phyloP scores from a whole-genome alignment of 306 rosid species.

The Cucumis hystrix region DNA sequence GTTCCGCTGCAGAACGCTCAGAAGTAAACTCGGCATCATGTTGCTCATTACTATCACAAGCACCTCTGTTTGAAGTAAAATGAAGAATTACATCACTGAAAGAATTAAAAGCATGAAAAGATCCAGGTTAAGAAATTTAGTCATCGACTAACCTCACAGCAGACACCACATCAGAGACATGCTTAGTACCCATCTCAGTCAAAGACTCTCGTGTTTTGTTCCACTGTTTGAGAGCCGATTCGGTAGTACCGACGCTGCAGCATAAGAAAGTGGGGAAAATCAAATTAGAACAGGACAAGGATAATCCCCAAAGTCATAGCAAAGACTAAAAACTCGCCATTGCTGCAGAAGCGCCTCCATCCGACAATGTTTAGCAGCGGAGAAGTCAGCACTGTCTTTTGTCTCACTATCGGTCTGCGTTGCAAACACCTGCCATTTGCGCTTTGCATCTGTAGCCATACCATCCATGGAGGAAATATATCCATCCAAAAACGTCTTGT shows the following conservation, averaged over 20 bases:
- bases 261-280: neutral
- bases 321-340: slow-evolving; percentile 23
- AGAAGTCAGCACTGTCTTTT: slow-evolving; percentile 58
- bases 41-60: slow-evolving; percentile 43
- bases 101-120: neutral
- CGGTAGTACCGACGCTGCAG: slow-evolving; percentile 39
- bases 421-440: slow-evolving; percentile 77
- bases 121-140: neutral
- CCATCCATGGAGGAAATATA: slow-evolving; percentile 62
- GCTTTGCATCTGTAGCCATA: slow-evolving; percentile 52
- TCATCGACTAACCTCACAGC: slow-evolving; percentile 45
- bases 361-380: slow-evolving; percentile 85
- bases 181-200: slow-evolving; percentile 48
- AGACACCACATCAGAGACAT: slow-evolving; percentile 38
- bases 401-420: slow-evolving; percentile 60
- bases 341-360: slow-evolving; percentile 73
- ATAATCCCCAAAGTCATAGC: neutral
- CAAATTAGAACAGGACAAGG: neutral
- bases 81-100: neutral
- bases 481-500: slow-evolving; percentile 61
- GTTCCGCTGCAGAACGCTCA: slow-evolving; percentile 43
- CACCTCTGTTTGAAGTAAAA: slow-evolving; percentile 27
- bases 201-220: slow-evolving; percentile 45
- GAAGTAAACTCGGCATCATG: slow-evolving; percentile 58
- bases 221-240: slow-evolving; percentile 45